These are phyloP conservation scores for Lepiota brunneoincarnata DNA, from an alignment of 768 basidiomycete species.

Conservation along the genomic window DNA sequence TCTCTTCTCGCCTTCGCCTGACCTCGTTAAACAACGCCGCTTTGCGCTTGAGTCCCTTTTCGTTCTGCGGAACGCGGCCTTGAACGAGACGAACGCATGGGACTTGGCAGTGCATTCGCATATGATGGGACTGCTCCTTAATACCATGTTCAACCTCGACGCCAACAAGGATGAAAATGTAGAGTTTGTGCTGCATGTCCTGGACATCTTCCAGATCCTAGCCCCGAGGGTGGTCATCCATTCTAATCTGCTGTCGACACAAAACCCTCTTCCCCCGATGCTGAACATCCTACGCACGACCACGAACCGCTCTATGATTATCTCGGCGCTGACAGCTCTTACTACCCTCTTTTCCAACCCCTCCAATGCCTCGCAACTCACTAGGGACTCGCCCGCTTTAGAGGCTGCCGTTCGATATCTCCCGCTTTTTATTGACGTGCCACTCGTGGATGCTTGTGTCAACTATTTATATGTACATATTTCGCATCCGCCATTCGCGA, in stretches of 20 bases:
- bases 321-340: constrained; percentile 59
- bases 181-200: constrained; percentile 69
- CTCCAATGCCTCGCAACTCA: constrained; percentile 52
- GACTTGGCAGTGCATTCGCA: constrained; percentile 58
- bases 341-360: constrained; percentile 62
- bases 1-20: constrained; percentile 57
- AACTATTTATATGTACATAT: constrained; percentile 77
- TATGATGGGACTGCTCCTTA: constrained; percentile 64
- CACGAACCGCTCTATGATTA: constrained; percentile 73
- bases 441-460: constrained; percentile 65
- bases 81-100: constrained; percentile 62
- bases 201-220: constrained; percentile 71
- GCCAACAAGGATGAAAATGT: constrained; percentile 60
- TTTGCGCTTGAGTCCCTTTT: constrained; percentile 86
- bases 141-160: constrained; percentile 61
- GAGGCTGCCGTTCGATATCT: constrained; percentile 66
- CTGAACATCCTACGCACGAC: constrained; percentile 53
- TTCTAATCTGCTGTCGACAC: constrained; percentile 26
- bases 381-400: constrained; percentile 56
- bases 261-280: constrained; percentile 57
- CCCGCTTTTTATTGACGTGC: constrained; percentile 68
- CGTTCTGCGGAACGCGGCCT: constrained; percentile 82
- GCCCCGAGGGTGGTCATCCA: constrained; percentile 40
- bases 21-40: constrained; percentile 52
- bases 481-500: constrained; percentile 71